A percentile compares a stretch with the other conserved stretches of the same genome.
Conservation (phyloP, 179 eudicot genomes). For the Heliamphora pulchella region DNA sequence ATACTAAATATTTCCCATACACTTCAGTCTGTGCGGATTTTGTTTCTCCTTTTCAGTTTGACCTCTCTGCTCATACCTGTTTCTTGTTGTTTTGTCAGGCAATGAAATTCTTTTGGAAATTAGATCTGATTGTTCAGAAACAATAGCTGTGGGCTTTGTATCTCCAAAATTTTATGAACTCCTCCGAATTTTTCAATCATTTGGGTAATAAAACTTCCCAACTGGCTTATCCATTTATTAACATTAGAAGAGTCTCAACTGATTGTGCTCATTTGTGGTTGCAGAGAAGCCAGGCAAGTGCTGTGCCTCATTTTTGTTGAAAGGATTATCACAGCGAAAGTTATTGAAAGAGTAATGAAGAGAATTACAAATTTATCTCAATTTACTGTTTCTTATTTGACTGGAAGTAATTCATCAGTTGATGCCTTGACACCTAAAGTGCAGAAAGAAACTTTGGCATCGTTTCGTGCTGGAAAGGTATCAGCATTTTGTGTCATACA, state of each 20-base stretch:
- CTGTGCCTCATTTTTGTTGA: conserved; percentile 53
- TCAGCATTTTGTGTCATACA: not conserved
- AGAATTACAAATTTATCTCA: conserved; percentile 35
- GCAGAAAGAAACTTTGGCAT: conserved; percentile 38
- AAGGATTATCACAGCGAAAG: conserved; percentile 50
- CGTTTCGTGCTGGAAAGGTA: conserved; percentile 43
- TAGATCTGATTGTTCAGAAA: conserved; percentile 19
- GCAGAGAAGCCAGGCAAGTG: conserved; percentile 37
- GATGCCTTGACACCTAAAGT: conserved; percentile 38
- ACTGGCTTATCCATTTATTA: not conserved
- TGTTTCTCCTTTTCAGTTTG: not conserved
- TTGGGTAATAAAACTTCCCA: conserved; percentile 31
- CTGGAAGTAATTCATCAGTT: conserved; percentile 37
- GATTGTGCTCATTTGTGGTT: conserved; percentile 13
- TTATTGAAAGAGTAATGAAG: conserved; percentile 42
- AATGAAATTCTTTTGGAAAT: conserved; percentile 22
- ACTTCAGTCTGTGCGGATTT: not conserved
- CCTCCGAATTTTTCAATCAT: conserved; percentile 33
- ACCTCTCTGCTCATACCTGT: not conserved
- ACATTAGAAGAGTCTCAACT: not conserved
- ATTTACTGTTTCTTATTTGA: conserved; percentile 39
- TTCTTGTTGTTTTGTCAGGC: conserved; percentile 27
- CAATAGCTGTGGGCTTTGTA: conserved; percentile 35
- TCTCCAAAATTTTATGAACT: conserved; percentile 48
- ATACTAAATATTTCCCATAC: not conserved